A percentile compares a stretch with the other conserved stretches of the same genome.
Evolutionary conservation across 2,329 filamentous ascomycete species (phyloP).

Genomic region (Sclerotiophoma versabilis): DNA sequence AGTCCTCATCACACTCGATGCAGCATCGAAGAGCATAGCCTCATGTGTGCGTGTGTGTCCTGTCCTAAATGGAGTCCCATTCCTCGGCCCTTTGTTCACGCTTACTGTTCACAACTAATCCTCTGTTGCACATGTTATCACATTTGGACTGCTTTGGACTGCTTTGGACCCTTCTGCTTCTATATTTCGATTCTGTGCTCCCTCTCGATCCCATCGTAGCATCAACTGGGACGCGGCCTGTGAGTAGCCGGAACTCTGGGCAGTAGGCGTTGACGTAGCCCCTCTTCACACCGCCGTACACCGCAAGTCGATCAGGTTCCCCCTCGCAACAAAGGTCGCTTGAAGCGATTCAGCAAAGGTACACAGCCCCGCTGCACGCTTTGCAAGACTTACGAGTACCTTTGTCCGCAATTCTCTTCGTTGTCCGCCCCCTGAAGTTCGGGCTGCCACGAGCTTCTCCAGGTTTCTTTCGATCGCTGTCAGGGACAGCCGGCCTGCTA

Average conservation of each 20-base stretch:
- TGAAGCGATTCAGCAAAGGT: slow-evolving; percentile 4
- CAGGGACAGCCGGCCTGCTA: slow-evolving; percentile 13
- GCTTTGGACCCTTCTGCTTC: slow-evolving; percentile 8
- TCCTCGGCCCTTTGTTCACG: slow-evolving; percentile 12
- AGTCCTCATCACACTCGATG: slow-evolving; percentile 10
- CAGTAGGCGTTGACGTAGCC: slow-evolving; percentile 19
- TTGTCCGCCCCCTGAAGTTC: slow-evolving; percentile 2
- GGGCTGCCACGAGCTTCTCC: slow-evolving; percentile 17
- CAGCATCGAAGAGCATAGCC: slow-evolving; percentile 13
- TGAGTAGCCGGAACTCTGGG: slow-evolving; percentile 12
- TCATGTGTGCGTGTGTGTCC: slow-evolving; percentile 1
- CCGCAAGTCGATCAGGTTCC: slow-evolving; percentile 15
- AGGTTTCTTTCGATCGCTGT: slow-evolving; percentile 14
- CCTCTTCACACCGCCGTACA: slow-evolving; percentile 17
- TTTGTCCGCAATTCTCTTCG: slow-evolving; percentile 12
- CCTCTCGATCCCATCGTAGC: slow-evolving; percentile 15
- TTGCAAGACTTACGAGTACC: slow-evolving; percentile 3
- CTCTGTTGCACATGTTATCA: slow-evolving; percentile 12
- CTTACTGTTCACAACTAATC: slow-evolving; percentile 12
- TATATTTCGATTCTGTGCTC: slow-evolving; percentile 21
- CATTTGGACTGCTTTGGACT: not conserved
- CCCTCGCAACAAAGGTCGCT: slow-evolving; percentile 10
- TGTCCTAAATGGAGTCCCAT: slow-evolving; percentile 15
- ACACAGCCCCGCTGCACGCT: slow-evolving; percentile 15
- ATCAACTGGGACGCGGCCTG: slow-evolving; percentile 14